Evolutionary conservation across 371 early-diverging fungal species (phyloP).

Genomic region (Blakeslea trispora): DNA sequence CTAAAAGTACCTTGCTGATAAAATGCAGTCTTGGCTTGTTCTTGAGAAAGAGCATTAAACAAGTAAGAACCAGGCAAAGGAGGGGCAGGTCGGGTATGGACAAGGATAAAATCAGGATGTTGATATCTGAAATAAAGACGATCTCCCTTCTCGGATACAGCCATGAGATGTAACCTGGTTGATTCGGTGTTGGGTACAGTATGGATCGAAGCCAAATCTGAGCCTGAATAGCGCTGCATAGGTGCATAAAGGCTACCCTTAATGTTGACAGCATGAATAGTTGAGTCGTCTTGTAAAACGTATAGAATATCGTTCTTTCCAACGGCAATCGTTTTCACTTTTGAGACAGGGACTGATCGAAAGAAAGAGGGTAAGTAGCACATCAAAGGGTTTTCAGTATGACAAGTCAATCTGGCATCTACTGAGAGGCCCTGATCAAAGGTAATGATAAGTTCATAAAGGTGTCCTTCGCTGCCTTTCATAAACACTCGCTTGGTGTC

Average conservation of each 20-base stretch:
- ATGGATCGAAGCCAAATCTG: conserved; percentile 14
- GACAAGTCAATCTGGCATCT: neutral
- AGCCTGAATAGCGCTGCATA: neutral
- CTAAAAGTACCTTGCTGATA: conserved; percentile 14
- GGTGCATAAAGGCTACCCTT: conserved; percentile 8
- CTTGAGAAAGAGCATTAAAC: conserved; percentile 13
- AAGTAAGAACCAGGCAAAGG: conserved; percentile 17
- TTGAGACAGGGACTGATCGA: conserved; percentile 6
- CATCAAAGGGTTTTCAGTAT: conserved; percentile 9
- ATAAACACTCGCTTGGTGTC: conserved; percentile 78
- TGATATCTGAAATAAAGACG: conserved; percentile 9
- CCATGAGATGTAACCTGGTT: conserved; percentile 12
- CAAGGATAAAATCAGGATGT: neutral
- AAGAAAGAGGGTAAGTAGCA: conserved; percentile 15
- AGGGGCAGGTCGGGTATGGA: conserved; percentile 13
- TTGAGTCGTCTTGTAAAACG: conserved; percentile 15
- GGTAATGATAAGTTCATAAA: conserved; percentile 73
- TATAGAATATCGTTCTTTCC: conserved; percentile 10
- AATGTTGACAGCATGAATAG: conserved; percentile 16
- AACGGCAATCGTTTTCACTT: conserved; percentile 12
- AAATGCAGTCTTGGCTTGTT: conserved; percentile 5
- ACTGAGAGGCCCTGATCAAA: neutral
- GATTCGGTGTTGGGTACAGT: conserved; percentile 9
- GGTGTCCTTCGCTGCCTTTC: conserved; percentile 81
- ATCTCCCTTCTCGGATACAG: conserved; percentile 18